phyloP scores from a whole-genome alignment of 495 filamentous ascomycete genomes.

The Penicillium paradoxum region DNA sequence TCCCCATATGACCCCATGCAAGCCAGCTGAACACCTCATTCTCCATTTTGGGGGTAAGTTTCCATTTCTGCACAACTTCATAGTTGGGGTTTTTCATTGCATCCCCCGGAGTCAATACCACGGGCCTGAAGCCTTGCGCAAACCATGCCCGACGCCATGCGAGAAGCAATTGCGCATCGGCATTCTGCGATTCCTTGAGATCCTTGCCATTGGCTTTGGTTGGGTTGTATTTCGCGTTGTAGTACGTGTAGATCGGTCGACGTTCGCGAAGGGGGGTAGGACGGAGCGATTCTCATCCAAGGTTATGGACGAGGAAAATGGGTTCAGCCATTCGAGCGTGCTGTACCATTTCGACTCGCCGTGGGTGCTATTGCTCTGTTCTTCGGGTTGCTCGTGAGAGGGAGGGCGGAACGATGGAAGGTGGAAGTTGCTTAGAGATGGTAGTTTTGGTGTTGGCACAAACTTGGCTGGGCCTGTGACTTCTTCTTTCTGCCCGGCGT shows the following conservation, averaged over 20 bases:
- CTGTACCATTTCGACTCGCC: constrained; percentile 80
- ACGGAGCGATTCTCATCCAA: constrained; percentile 83
- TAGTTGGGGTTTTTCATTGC: constrained; percentile 82
- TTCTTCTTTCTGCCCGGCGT: constrained; percentile 20
- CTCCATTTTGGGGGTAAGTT: constrained; percentile 53
- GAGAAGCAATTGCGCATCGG: constrained; percentile 74
- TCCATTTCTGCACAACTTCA: constrained; percentile 51
- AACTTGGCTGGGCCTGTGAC: constrained; percentile 28
- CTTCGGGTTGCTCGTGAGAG: constrained; percentile 73
- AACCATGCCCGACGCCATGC: constrained; percentile 93
- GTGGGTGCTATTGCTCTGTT: constrained; percentile 72
- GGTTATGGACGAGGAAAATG: constrained; percentile 81
- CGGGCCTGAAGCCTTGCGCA: constrained; percentile 83
- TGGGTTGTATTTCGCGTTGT: constrained; percentile 55
- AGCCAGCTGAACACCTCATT: constrained; percentile 78
- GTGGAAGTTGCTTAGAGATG: constrained; percentile 33
- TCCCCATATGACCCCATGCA: constrained; percentile 91
- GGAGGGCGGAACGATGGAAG: constrained; percentile 56
- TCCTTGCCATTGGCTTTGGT: constrained; percentile 43
- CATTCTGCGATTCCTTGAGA: constrained; percentile 54
- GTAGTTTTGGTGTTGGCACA: constrained; percentile 40
- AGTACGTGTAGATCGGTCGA: constrained; percentile 87
- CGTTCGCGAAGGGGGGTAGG: constrained; percentile 72
- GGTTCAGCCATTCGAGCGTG: constrained; percentile 82
- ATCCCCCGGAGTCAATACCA: constrained; percentile 74